Conservation (phyloP, 345 rosid genomes). For the Pugionium cornutum region DNA sequence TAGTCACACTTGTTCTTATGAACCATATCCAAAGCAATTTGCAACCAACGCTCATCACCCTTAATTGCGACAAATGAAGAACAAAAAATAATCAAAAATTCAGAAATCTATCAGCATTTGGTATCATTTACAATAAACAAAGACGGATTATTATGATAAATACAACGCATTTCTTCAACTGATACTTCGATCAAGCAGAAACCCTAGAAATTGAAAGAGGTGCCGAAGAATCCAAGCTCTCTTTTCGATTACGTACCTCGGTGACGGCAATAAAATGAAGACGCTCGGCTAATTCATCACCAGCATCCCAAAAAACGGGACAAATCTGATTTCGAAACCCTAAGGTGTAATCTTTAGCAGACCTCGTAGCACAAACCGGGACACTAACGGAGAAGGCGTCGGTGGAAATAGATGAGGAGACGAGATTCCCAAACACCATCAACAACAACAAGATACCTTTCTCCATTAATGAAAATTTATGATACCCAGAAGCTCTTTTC, state of each 20-base stretch:
- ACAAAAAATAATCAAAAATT: conserved; percentile 1
- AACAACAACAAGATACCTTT: too few relatives aligned
- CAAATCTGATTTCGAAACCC: conserved; percentile 50
- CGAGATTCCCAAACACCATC: too few relatives aligned
- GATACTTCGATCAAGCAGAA: neutral
- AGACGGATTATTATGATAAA: neutral
- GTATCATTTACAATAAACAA: neutral
- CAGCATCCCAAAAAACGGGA: neutral
- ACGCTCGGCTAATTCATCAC: conserved; percentile 22
- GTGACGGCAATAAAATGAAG: conserved; percentile 46
- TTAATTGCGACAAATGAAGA: conserved; percentile 14
- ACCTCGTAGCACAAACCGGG: conserved; percentile 46
- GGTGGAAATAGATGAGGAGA: too few relatives aligned
- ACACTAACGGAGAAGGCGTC: conserved; percentile 21
- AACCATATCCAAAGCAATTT: conserved; percentile 57
- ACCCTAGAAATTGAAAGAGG: neutral
- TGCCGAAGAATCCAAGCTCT: too few relatives aligned
- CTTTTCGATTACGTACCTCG: conserved; percentile 47
- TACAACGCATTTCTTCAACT: too few relatives aligned
- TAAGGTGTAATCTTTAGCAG: conserved; percentile 51
- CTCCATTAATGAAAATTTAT: too few relatives aligned
- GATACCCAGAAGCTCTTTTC: too few relatives aligned
- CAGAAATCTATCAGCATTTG: neutral
- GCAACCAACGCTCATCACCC: conserved; percentile 78
- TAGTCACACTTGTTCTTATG: conserved; percentile 50